Evolutionary conservation across 306 rosid species (phyloP), one percentile per base, ranked within the genome.

Genomic region (Quercus engelmannii): DNA sequence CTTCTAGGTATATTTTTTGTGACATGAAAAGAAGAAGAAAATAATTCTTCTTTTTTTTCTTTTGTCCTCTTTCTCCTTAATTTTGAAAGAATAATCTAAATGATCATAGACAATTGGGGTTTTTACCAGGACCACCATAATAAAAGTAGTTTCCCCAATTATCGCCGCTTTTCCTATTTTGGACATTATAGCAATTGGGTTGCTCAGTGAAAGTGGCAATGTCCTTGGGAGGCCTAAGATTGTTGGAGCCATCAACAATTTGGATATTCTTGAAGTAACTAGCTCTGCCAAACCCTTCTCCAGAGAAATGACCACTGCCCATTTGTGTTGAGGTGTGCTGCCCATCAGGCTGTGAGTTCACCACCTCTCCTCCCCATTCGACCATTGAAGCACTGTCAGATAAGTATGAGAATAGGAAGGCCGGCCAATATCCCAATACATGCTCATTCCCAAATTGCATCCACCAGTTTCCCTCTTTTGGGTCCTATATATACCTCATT

Each of bases 271-370:
- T 84, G 81, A 89, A 84, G 56, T 84, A 89, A 73, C 88, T 82
- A 69, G 90, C 62, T 46, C 86, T 89, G 1, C 90, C 92, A 81
- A 82, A 86, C 55, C 92, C 90, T 80, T 89, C 92, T 2, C 55
- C 85, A 62, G 92, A 83, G 62, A 86, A 89, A 82, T 86, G 92
- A 17, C 92, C 92, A 65, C 92, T 89, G 30, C 92, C 92, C 92
- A 89, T 89, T 67, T 89, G 90, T 15, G 92, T 89, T 52, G 87
- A 55, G 21, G 92, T 89, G 81, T 89, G 92, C 52, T 84, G 88
- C 4, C 92, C 92, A 41, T 78, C 87, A 15, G 87, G 67, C 1
- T 76, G 59, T 3, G 84, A 75, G 78, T 89, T 86, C 74, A 89
- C 92, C 26, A 89, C 88, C 58, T 89, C 92, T 18, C 92, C 92